Percentiles rank a stretch among this genome's conserved stretches.
These are phyloP conservation scores for Nitzschia palea DNA, from an alignment of 108 stramenopile species.

Conservation along the genomic window DNA sequence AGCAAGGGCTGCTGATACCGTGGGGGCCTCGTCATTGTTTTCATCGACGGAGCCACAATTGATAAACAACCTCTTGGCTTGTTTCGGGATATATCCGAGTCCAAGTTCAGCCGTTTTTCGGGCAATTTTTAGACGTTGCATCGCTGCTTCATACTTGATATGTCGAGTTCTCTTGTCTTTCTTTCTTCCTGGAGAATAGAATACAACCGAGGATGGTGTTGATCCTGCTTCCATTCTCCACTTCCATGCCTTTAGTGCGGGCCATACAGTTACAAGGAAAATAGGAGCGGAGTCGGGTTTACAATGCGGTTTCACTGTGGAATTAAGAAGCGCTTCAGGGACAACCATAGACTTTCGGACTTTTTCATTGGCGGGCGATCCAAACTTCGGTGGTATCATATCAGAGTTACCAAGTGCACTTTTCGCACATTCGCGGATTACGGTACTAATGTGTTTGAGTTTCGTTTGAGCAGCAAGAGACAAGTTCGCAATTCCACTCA, in stretches of 20 bases:
- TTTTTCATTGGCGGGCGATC: not conserved
- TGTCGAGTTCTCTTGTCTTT: not conserved
- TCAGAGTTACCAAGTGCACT: not conserved
- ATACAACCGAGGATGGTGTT: constrained; percentile 12
- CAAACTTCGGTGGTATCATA: not conserved
- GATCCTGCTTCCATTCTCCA: constrained; percentile 39
- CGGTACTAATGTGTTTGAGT: not conserved
- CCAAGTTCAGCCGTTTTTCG: constrained; percentile 26
- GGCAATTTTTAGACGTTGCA: constrained; percentile 18
- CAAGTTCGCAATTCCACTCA: constrained; percentile 2
- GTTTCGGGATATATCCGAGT: constrained; percentile 36
- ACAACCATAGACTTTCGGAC: not conserved
- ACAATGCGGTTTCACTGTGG: not conserved
- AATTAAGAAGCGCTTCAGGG: not conserved
- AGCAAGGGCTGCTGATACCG: not conserved
- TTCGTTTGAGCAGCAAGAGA: not conserved
- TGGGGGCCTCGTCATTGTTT: not conserved
- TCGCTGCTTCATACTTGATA: constrained; percentile 16
- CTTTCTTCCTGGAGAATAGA: constrained; percentile 18
- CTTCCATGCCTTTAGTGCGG: constrained; percentile 20
- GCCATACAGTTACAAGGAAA: constrained; percentile 53
- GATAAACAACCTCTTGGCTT: constrained; percentile 35
- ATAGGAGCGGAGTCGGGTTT: constrained; percentile 33
- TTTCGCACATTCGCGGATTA: constrained; percentile 2
- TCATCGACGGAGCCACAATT: constrained; percentile 9